Evolutionary conservation across 2,329 filamentous ascomycete species (phyloP), one percentile per base, ranked within the genome.

Genomic region (Aspergillus sp.): DNA sequence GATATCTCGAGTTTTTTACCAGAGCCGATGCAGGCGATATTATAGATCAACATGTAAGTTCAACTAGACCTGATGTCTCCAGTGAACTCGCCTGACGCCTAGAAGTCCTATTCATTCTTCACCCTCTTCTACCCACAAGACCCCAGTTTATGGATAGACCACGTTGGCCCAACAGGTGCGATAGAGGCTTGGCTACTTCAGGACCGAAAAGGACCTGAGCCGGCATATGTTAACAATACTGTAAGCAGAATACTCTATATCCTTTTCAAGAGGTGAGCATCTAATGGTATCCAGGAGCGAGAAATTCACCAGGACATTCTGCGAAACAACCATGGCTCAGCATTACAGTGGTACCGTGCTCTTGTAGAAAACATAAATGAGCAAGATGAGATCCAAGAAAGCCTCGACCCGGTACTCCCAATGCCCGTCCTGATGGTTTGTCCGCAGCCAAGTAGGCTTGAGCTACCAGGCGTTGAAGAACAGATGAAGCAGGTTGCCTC

Each of bases 291-390:
- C 12, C 13, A 66, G 59, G 67, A 68, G 58, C 59, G 55, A 19
- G 3, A 27, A 22, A 62, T 50, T 20, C 64, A 68, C 47, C 60
- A 62, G 11, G 51, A 55, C n/a, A 66, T 67, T 41, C 59, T 67
- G 54, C 51, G 54, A 19, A 64, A 64, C 5, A 34, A 59, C 37
- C 63, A 69, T 46, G n/a, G 41, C 15, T 39, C 58, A 2, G 59
- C 66, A 11, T 50, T 65, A 4, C 67, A 67, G n/a, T 70, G 68
- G 68, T 70, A 70, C 40, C 58, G 58, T 3, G 59, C 59, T 13
- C 40, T 66, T 13, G 58, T 61, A 8, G 27, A 40, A 24, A 68
- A 69, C 44, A 34, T 68, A 37, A 68, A 69, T 27, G 46, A 56
- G 27, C 51, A 66, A 19, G 64, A 69, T 30, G 66, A 67, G 40